Evolutionary conservation across 768 basidiomycete species (phyloP), one percentile per base, ranked within the genome.

Genomic region (Phlebiopsis gigantea): DNA sequence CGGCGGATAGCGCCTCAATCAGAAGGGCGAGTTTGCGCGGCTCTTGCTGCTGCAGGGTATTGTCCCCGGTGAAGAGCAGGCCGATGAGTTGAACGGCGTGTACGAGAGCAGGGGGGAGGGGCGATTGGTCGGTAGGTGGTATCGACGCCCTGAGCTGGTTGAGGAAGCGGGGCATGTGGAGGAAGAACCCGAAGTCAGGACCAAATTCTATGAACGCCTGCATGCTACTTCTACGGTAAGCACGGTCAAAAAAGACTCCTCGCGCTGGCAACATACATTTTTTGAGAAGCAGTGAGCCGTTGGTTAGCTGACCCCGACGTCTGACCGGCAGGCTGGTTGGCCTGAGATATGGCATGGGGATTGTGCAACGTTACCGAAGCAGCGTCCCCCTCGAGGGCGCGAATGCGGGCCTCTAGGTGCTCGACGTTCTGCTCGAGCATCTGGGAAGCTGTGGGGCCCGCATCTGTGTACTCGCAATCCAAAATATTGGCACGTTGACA

Each of bases 381-480:
- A 12, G 63, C 57, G 2, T 46, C 49, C 4, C 64, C 64, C 44
- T 68, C 66, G 14, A 69, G 56, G 7, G 64, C 59, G 2, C 62
- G 61, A n/a, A 88, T 71, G 39, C 85, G 77, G 41, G 80, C 76
- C 66, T 79, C 79, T 31, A 88, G 70, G 28, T 79, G 73, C 0
- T 75, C 71, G 22, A 87, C 72, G 1, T 82, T 78, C 34, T 85
- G 83, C 65, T 86, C 84, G 19, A 88, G 68, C 4, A 75, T 72
- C 62, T 84, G 76, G 2, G 81, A 86, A 54, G 79, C 73, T 19
- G 87, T 82, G 57, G 82, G 78, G 43, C 78, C 78, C 29, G 81
- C 82, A 62, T 88, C 86, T 5, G 81, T 75, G 67, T 87, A 89
- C 69, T 88, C 86, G 67, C 87, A 89, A 28, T 83, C 85, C 25